Evolutionary conservation across 257 asterid genomes (phyloP).

Genomic region (Penstemon newberryi): DNA sequence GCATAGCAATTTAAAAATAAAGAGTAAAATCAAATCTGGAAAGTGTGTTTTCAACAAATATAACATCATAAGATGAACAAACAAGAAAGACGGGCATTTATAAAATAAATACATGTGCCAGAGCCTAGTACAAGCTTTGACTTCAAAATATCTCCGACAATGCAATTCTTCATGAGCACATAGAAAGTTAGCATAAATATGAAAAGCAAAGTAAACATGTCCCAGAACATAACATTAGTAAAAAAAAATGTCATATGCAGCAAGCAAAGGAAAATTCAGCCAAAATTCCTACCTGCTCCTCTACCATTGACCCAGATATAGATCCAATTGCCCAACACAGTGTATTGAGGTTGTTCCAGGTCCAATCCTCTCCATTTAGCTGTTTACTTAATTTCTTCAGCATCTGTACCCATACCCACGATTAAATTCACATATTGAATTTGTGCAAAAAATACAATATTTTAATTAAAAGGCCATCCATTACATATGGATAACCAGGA

Average conservation of each 20-base stretch:
- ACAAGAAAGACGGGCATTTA: neutral
- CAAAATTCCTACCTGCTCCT: constrained; percentile 69
- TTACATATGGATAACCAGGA: constrained; percentile 19
- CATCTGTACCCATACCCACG: constrained; percentile 55
- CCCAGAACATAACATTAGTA: constrained; percentile 6
- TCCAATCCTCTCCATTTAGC: constrained; percentile 90
- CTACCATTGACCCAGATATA: constrained; percentile 97
- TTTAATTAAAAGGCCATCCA: constrained; percentile 3
- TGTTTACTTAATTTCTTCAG: constrained; percentile 77
- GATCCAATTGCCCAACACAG: constrained; percentile 99
- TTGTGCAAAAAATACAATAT: neutral
- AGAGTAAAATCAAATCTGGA: neutral
- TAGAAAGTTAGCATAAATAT: constrained; percentile 3
- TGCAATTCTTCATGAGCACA: neutral
- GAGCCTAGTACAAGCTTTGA: neutral
- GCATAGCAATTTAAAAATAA: neutral
- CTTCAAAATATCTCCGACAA: neutral
- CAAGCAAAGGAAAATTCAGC: constrained; percentile 6
- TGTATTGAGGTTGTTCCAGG: constrained; percentile 98
- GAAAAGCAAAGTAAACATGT: neutral
- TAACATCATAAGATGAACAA: neutral
- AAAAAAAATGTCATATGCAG: constrained; percentile 15
- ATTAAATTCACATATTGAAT: constrained; percentile 10
- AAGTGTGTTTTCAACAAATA: neutral
- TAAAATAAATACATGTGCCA: neutral